Conservation (phyloP, 306 rosid species). For the Corylus americana region DNA sequence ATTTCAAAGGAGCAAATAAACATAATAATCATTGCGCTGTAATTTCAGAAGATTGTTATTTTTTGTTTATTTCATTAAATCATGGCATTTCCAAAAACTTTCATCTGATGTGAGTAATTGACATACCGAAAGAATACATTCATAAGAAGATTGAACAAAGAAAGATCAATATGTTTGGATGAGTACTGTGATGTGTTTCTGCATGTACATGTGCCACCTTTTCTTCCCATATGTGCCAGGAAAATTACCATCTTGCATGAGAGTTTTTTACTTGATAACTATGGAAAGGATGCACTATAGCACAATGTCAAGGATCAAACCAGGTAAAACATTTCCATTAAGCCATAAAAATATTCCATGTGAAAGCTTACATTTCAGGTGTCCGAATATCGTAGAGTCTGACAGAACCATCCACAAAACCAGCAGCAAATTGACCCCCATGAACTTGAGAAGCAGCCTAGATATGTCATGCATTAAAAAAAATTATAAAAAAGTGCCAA, state of each 20-base stretch:
- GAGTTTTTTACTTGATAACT: neutral
- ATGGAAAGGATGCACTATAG: neutral
- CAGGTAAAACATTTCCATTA: neutral
- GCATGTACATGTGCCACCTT: neutral
- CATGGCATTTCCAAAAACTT: neutral
- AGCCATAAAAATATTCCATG: neutral
- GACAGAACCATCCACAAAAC: constrained; percentile 88
- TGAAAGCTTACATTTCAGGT: constrained; percentile 74
- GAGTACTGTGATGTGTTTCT: neutral
- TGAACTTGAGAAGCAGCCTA: constrained; percentile 98
- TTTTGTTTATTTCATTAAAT: neutral
- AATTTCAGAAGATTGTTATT: neutral
- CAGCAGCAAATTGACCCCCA: constrained; percentile 95
- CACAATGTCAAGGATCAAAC: neutral
- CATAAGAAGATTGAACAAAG: neutral
- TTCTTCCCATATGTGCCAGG: neutral
- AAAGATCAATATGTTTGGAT: neutral
- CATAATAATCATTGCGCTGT: neutral
- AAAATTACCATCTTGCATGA: neutral
- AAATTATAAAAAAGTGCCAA: neutral
- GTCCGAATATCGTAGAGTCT: constrained; percentile 83
- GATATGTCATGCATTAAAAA: constrained; percentile 15
- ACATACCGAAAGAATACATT: neutral
- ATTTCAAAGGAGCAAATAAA: neutral
- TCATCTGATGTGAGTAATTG: neutral